A percentile compares a stretch with the other conserved stretches of the same genome.
phyloP scores from a whole-genome alignment of 129 eudicot genomes.

The Gnaphalium uliginosum region DNA sequence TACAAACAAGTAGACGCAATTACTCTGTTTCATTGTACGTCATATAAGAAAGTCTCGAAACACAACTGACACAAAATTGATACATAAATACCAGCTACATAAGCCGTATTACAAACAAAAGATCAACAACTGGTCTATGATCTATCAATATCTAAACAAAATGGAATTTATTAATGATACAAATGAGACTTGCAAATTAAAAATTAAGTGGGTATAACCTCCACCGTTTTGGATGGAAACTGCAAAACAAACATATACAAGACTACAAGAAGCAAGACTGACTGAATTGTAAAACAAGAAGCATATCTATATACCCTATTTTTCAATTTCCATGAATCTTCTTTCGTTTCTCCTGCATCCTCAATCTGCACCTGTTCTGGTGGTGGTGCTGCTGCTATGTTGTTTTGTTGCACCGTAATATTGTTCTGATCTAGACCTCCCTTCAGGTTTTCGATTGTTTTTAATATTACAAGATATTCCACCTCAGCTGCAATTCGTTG shows the following conservation, averaged over 20 bases:
- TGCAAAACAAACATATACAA: constrained; percentile 40
- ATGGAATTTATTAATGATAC: constrained; percentile 15
- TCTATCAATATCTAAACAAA: constrained; percentile 26
- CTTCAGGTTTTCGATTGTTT: constrained; percentile 36
- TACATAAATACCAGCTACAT: constrained; percentile 22
- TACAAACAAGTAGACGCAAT: background rate
- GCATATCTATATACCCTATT: constrained; percentile 46
- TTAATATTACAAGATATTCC: constrained; percentile 54
- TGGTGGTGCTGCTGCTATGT: constrained; percentile 16
- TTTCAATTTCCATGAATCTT: constrained; percentile 52
- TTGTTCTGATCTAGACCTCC: constrained; percentile 30
- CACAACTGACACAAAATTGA: constrained; percentile 22
- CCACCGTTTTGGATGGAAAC: constrained; percentile 38
- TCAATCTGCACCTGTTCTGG: constrained; percentile 34
- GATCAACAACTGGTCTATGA: constrained; percentile 28
- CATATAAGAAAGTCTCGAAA: background rate
- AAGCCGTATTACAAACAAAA: constrained; percentile 33
- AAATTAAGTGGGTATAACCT: constrained; percentile 71
- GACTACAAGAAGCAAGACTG: constrained; percentile 45
- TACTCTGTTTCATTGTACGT: background rate
- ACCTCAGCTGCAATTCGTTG: constrained; percentile 71
- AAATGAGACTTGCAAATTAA: constrained; percentile 6
- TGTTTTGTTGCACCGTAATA: constrained; percentile 39
- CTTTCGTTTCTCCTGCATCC: constrained; percentile 8
- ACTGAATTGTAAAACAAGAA: constrained; percentile 49